Evolutionary conservation across 768 basidiomycete species (phyloP).

Genomic region (Boletus speciosus): DNA sequence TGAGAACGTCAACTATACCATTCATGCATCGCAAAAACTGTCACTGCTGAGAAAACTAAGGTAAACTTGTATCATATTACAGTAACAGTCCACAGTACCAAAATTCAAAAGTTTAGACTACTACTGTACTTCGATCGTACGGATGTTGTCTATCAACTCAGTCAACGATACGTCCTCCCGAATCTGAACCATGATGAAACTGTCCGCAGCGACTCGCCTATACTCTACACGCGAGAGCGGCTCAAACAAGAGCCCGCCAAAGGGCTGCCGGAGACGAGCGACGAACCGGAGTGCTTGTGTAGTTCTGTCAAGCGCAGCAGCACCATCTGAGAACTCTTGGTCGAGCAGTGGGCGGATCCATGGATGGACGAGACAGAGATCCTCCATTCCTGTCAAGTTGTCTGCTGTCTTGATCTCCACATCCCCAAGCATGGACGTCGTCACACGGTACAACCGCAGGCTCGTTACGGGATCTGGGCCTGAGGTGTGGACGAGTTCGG

Average conservation of each 20-base stretch:
- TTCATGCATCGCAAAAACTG: too few relatives aligned
- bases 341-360: conserved; percentile 10
- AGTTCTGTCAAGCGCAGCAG: not conserved
- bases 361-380: conserved; percentile 7
- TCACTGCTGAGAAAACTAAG: too few relatives aligned
- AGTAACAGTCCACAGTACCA: too few relatives aligned
- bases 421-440: not conserved
- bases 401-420: conserved; percentile 4
- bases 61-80: too few relatives aligned
- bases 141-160: not conserved
- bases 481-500: not conserved
- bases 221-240: not conserved
- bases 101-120: too few relatives aligned
- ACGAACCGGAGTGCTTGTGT: conserved; percentile 4
- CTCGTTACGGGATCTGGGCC: not conserved
- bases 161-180: not conserved
- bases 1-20: too few relatives aligned
- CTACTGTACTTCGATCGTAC: not conserved
- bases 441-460: not conserved
- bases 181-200: conserved; percentile 5
- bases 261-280: not conserved
- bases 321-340: not conserved
- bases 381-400: not conserved
- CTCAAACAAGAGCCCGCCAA: conserved; percentile 6
- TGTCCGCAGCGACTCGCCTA: conserved; percentile 13